phyloP scores from a whole-genome alignment of 306 rosid species.

The Trifolium repens region DNA sequence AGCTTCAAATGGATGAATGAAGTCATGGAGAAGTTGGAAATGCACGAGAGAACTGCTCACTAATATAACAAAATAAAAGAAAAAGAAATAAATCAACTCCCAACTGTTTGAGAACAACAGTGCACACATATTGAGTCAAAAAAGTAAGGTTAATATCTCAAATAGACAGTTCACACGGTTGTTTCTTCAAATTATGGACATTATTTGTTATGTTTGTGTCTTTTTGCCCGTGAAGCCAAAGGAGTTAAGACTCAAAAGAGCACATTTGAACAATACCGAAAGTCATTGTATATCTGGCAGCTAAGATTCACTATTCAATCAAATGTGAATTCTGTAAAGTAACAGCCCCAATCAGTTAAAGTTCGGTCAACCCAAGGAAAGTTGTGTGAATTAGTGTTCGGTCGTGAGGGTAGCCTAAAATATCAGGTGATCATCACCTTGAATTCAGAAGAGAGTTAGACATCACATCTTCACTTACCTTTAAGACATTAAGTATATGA shows the following conservation, averaged over 20 bases:
- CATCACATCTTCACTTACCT: too few species aligned
- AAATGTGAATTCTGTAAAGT: background rate
- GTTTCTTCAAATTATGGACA: conserved; percentile 24
- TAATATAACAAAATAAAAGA: background rate
- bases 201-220: conserved; percentile 38
- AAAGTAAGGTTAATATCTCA: conserved; percentile 49
- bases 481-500: too few species aligned
- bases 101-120: conserved; percentile 58
- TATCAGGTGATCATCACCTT: background rate
- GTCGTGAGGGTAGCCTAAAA: background rate
- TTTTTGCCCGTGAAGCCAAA: conserved; percentile 51
- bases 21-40: conserved; percentile 55
- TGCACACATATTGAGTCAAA: conserved; percentile 31
- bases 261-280: background rate
- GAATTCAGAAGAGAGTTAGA: too few species aligned
- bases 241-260: background rate
- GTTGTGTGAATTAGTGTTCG: background rate
- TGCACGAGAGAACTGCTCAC: conserved; percentile 65
- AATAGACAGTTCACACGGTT: conserved; percentile 47
- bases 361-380: conserved; percentile 30
- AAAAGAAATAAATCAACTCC: background rate
- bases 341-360: background rate
- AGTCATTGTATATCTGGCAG: conserved; percentile 32
- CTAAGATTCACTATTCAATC: conserved; percentile 45
- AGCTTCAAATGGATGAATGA: conserved; percentile 41